phyloP scores from a whole-genome alignment of 306 rosid genomes.

The Cotoneaster glaucophyllus region DNA sequence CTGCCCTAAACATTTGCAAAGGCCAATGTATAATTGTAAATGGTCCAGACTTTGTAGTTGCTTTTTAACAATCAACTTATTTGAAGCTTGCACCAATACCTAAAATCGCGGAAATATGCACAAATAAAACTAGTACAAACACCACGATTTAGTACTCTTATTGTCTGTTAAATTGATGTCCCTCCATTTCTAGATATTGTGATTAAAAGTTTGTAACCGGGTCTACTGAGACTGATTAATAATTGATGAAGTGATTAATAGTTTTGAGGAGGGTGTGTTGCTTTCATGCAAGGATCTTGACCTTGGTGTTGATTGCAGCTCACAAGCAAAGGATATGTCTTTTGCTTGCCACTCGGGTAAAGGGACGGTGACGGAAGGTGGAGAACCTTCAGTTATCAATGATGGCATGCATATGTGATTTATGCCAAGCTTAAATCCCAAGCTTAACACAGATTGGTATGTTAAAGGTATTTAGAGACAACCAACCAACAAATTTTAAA shows the following conservation, averaged over 20 bases:
- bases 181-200: too few relatives aligned
- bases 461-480: slow-evolving; percentile 24
- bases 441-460: slow-evolving; percentile 32
- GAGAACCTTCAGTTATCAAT: slow-evolving; percentile 27
- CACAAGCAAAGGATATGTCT: slow-evolving; percentile 50
- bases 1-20: not conserved
- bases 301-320: slow-evolving; percentile 26
- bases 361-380: slow-evolving; percentile 32
- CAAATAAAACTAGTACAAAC: not conserved
- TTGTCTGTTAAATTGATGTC: not conserved
- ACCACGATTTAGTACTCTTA: not conserved
- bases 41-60: not conserved
- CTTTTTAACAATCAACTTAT: not conserved
- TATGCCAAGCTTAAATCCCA: slow-evolving; percentile 48
- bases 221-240: not conserved
- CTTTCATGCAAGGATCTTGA: slow-evolving; percentile 39
- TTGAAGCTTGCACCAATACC: not conserved
- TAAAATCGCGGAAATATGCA: not conserved
- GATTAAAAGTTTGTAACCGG: not conserved
- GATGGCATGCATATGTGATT: slow-evolving; percentile 23
- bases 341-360: slow-evolving; percentile 57
- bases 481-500: slow-evolving; percentile 9
- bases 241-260: not conserved
- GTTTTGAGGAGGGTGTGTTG: slow-evolving; percentile 25
- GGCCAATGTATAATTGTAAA: not conserved